Conservation (phyloP, 2,329 filamentous ascomycete species). For the Colletotrichum melonis region DNA sequence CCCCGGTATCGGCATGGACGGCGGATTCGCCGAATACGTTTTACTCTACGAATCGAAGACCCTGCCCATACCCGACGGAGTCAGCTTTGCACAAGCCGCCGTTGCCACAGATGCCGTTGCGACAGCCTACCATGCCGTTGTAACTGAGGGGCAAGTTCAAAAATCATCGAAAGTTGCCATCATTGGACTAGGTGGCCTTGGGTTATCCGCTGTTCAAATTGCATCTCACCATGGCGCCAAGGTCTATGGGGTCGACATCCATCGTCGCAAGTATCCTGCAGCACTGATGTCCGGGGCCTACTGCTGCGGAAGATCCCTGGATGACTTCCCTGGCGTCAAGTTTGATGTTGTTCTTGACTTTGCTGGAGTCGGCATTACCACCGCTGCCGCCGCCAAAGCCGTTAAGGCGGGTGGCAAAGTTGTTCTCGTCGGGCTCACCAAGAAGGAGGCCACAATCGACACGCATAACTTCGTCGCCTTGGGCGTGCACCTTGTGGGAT, state of each 20-base stretch:
- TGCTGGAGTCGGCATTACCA: constrained; percentile 1
- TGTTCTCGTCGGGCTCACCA: constrained; percentile 17
- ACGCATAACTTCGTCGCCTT: not conserved
- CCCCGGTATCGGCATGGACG: constrained; percentile 19
- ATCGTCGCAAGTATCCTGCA: not conserved
- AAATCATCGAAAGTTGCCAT: not conserved
- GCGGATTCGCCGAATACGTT: constrained; percentile 21
- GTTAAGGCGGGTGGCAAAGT: constrained; percentile 7
- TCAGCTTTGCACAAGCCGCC: constrained; percentile 15
- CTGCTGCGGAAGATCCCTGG: not conserved
- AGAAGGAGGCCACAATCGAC: not conserved
- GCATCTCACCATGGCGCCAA: not conserved
- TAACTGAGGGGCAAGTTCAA: constrained; percentile 25
- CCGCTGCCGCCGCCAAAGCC: not conserved
- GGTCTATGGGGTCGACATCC: constrained; percentile 5
- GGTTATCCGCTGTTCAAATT: not conserved
- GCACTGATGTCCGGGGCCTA: not conserved
- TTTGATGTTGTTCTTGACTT: constrained; percentile 24
- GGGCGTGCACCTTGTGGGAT: not conserved
- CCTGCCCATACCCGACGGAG: constrained; percentile 14
- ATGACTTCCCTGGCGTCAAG: not conserved
- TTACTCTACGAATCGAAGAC: constrained; percentile 16
- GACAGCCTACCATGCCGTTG: constrained; percentile 28
- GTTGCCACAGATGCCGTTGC: constrained; percentile 28
- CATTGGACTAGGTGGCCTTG: constrained; percentile 9